Evolutionary conservation across 2,329 filamentous ascomycete species (phyloP).

Genomic region (Paecilomyces dactylethromorphus): DNA sequence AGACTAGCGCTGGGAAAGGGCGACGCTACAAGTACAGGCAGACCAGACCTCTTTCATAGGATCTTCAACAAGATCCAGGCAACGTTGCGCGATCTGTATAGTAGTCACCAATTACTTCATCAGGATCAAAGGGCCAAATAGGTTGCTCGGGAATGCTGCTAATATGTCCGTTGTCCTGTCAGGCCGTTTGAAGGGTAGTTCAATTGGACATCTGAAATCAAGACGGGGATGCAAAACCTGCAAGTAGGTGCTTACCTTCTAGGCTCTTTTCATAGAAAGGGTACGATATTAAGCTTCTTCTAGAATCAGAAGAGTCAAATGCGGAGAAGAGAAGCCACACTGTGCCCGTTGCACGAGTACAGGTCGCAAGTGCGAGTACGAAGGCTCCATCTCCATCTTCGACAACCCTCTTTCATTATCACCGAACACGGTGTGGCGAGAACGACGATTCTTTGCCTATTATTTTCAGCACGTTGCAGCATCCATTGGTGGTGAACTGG

Average conservation of each 20-base stretch:
- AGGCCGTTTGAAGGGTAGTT: neutral
- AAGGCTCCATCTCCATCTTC: constrained; percentile 4
- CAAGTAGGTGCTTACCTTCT: constrained; percentile 18
- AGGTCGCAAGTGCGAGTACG: constrained; percentile 27
- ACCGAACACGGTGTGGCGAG: constrained; percentile 20
- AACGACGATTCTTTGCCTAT: constrained; percentile 32
- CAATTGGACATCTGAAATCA: constrained; percentile 11
- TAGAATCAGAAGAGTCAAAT: constrained; percentile 27
- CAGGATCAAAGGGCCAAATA: too few species aligned
- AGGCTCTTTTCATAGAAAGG: neutral
- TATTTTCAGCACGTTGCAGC: constrained; percentile 28
- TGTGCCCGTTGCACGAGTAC: constrained; percentile 25
- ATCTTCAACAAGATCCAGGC: too few species aligned
- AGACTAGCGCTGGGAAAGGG: too few species aligned
- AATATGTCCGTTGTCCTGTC: neutral
- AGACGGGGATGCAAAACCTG: constrained; percentile 24
- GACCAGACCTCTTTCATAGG: too few species aligned
- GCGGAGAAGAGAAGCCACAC: constrained; percentile 26
- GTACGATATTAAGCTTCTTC: constrained; percentile 1
- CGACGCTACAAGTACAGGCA: too few species aligned
- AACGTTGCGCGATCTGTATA: too few species aligned
- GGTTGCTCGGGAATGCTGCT: too few species aligned
- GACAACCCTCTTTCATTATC: constrained; percentile 11
- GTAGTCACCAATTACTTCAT: too few species aligned
- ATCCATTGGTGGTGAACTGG: constrained; percentile 25